Evolutionary conservation across 208 protist genomes (phyloP), one percentile per base, ranked within the genome.

Genomic region (Hexamita inflata): DNA sequence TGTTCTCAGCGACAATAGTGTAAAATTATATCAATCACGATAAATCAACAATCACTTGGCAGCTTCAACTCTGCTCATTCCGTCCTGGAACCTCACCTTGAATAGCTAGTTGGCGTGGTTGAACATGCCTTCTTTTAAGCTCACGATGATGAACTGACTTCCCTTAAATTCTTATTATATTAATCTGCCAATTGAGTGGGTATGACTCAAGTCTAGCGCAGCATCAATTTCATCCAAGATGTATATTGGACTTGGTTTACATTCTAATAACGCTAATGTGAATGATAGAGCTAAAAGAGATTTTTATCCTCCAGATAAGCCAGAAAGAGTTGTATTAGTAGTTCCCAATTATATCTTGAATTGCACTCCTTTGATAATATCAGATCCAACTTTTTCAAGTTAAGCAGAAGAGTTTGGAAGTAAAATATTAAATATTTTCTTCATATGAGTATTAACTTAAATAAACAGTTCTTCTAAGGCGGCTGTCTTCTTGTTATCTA

Each of bases 41-140:
- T n/a, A n/a, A n/a, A n/a, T n/a, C n/a, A n/a, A n/a, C n/a, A n/a
- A n/a, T n/a, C n/a, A n/a, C n/a, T n/a, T n/a, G n/a, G n/a, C n/a
- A n/a, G n/a, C n/a, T 26, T 70, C 64, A 38, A 75, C n/a, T 38
- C 11, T 35, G 41, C 68, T 75, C 34, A 39, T 65, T 0, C 90
- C 90, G 75, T 95, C 88, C 1, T 88, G 77, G 75, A 94, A 93
- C 68, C 93, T 91, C 13, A 96, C 93, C 74, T 93, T 87, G 83
- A 98, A 99, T 1, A 99, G 77, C 40, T 98, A 93, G 81, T 98
- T 98, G 67, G 96, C 96, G 81, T 98, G 96, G 79, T 92, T 92
- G 79, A 96, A 98, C 94, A 98, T 97, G 41, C 84, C 88, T 60
- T 91, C 86, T 80, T 99, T 99, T 38, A 99, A 89, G 26, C 92